These are phyloP conservation scores for Alternaria brassicicola DNA, from an alignment of 2,329 filamentous ascomycete species.

Conservation along the genomic window DNA sequence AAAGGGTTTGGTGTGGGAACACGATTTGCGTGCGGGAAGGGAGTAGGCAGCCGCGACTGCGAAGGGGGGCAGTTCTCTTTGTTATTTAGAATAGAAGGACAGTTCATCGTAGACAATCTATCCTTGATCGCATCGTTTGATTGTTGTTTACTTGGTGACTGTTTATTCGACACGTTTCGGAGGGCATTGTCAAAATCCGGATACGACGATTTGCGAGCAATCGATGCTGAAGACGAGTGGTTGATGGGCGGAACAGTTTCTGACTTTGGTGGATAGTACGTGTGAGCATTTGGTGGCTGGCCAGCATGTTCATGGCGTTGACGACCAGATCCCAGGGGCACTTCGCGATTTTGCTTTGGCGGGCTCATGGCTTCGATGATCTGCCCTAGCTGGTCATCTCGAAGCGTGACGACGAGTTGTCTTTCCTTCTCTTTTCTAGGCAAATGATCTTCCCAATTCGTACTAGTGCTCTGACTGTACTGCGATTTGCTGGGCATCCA, in stretches of 20 bases:
- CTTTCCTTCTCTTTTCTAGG: constrained; percentile 14
- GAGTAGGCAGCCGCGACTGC: constrained; percentile 18
- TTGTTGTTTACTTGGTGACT: constrained; percentile 11
- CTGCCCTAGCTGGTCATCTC: constrained; percentile 40
- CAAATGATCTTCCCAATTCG: constrained; percentile 9
- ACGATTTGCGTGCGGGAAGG: constrained; percentile 15
- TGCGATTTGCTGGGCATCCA: constrained; percentile 16
- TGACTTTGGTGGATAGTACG: constrained; percentile 25
- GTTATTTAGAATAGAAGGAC: constrained; percentile 13
- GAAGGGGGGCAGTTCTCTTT: constrained; percentile 28
- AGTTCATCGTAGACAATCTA: constrained; percentile 6
- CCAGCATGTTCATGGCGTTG: constrained; percentile 5
- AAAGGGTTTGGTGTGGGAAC: constrained; percentile 33
- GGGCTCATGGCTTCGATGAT: constrained; percentile 35
- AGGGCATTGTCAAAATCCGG: constrained; percentile 21
- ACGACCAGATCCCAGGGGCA: neutral
- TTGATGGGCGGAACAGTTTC: constrained; percentile 17
- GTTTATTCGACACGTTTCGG: constrained; percentile 18
- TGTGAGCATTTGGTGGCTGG: constrained; percentile 9
- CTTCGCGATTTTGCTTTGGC: constrained; percentile 65
- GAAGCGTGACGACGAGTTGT: constrained; percentile 30
- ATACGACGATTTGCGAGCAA: constrained; percentile 35
- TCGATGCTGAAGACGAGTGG: constrained; percentile 31
- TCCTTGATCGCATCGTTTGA: constrained; percentile 5
- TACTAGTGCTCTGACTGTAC: constrained; percentile 1